Evolutionary conservation across 2,329 filamentous ascomycete species (phyloP), one percentile per base, ranked within the genome.

Genomic region (Fusarium sp.): DNA sequence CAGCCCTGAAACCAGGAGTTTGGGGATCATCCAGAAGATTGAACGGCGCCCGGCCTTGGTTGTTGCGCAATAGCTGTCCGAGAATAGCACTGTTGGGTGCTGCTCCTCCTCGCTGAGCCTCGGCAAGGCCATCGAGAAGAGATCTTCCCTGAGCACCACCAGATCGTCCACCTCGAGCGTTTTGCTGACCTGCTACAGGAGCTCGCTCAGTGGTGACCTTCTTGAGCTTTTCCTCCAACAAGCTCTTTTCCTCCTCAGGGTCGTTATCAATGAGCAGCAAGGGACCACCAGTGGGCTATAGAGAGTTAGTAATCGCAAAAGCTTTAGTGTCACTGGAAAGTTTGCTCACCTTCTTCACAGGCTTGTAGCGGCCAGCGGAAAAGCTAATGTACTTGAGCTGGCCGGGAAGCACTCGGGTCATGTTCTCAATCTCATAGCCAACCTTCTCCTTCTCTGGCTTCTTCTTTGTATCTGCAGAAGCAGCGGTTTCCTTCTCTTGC

Each of bases 301-400:
- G 18, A 49, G 20, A 12, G 63, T 80, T 70, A 80, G 77, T 34
- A 23, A 51, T 18, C 42, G 25, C 13, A 34, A 18, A 41, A 7
- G 30, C 7, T 55, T 42, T 7, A 32, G 48, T 2, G 37, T 20
- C 18, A n/a, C 20, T 23, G 18, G 12, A 5, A 21, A 12, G 20
- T 4, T 16, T 37, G 11, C 85, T 79, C 83, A 95, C 93, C 89
- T 97, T 87, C 81, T 89, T 89, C 65, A 98, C 94, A 37, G 96
- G 95, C 85, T 92, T 93, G 82, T 98, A 99, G 74, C 97, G 90
- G 47, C 93, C 92, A 69, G 93, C 88, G 50, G 93, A 89, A 86
- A 99, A 97, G 80, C 90, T 97, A 77, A 99, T 93, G 80, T 95
- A 98, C 84, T 97, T 97, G 77, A 98, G 88, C 83, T 99, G 96